These are phyloP conservation scores for Ajuga chamaepitys DNA, from an alignment of 257 asterid genomes.

Conservation along the genomic window DNA sequence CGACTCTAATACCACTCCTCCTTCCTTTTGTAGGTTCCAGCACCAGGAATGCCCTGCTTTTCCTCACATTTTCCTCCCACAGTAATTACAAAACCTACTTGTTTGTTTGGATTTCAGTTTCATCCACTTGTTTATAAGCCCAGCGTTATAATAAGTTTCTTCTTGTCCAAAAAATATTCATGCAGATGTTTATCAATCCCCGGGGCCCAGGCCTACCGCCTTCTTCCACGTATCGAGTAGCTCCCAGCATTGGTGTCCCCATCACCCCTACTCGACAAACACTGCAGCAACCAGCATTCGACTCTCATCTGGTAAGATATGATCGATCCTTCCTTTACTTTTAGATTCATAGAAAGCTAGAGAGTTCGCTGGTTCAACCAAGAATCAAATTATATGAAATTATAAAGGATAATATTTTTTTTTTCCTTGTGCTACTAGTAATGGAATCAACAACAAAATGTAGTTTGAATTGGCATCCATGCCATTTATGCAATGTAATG, in stretches of 20 bases:
- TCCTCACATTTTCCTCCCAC: slow-evolving; percentile 38
- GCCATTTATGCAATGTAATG: not conserved
- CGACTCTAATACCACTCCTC: not conserved
- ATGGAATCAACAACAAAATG: not conserved
- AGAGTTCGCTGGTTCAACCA: not conserved
- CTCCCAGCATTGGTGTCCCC: slow-evolving; percentile 27
- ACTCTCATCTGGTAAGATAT: slow-evolving; percentile 53
- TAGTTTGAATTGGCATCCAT: not conserved
- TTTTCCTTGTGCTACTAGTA: not conserved
- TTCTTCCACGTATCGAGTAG: slow-evolving; percentile 42
- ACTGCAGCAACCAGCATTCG: slow-evolving; percentile 42
- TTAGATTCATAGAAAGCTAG: not conserved
- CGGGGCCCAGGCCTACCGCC: slow-evolving; percentile 46
- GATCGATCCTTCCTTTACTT: not conserved
- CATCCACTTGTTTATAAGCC: not conserved
- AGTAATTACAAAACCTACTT: slow-evolving; percentile 25
- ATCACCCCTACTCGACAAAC: slow-evolving; percentile 27
- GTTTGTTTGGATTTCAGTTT: not conserved
- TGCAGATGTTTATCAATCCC: slow-evolving; percentile 51
- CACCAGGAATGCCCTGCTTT: slow-evolving; percentile 60
- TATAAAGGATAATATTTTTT: not conserved
- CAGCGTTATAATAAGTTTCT: no score
- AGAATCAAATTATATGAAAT: not conserved
- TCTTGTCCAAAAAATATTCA: no score
- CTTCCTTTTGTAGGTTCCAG: slow-evolving; percentile 39